A percentile compares a stretch with the other conserved stretches of the same genome.
Evolutionary conservation across 106 monocot genomes (phyloP).

Genomic region (Amphibolis antarctica): DNA sequence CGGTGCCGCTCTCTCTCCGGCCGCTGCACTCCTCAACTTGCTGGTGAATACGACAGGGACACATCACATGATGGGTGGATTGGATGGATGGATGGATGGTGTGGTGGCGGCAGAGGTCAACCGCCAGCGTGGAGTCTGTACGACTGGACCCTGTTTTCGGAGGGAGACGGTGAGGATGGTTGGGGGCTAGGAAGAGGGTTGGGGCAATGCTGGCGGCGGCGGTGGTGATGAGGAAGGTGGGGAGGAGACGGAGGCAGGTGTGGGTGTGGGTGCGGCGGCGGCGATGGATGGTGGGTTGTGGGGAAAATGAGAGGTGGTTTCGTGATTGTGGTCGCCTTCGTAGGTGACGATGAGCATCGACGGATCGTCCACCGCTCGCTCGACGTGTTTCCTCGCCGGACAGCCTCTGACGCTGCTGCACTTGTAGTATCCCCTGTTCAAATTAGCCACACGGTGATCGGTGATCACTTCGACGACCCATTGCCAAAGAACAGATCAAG

Average conservation of each 20-base stretch:
- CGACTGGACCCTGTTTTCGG: neutral
- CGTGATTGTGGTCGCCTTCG: slow-evolving; percentile 14
- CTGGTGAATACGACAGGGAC: neutral
- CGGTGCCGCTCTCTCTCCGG: no score
- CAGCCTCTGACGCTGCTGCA: slow-evolving; percentile 20
- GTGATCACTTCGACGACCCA: neutral
- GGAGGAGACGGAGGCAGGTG: neutral
- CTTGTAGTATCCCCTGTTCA: slow-evolving; percentile 22
- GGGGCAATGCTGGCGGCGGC: no score
- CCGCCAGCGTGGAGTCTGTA: neutral
- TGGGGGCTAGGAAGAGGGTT: neutral
- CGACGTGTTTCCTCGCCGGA: slow-evolving; percentile 19
- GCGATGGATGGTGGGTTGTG: neutral
- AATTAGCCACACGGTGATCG: neutral
- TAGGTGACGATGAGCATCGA: slow-evolving; percentile 15
- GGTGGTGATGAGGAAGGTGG: neutral
- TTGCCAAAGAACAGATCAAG: neutral
- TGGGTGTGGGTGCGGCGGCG: neutral
- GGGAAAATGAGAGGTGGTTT: neutral
- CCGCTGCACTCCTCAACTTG: neutral
- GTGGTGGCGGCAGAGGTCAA: neutral
- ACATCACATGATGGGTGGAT: no score
- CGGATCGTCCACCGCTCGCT: slow-evolving; percentile 17
- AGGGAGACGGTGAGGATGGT: no score
- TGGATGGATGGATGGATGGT: neutral